These are phyloP conservation scores for Plantago coronopus DNA, from an alignment of 305 asterid species.

Conservation along the genomic window DNA sequence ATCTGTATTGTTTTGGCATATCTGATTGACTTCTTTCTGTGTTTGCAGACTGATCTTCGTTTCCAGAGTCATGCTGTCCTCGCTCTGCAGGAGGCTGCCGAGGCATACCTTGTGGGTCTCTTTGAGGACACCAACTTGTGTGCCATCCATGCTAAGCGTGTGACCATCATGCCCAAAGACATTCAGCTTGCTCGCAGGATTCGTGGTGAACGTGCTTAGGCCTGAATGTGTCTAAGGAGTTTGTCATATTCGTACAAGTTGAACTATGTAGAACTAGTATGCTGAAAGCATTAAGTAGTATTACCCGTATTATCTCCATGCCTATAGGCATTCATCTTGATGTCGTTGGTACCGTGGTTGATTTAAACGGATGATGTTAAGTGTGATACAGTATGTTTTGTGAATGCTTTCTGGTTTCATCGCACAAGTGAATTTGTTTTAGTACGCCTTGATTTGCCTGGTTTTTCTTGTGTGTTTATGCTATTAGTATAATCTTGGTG, in stretches of 20 bases:
- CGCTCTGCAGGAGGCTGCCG: constrained; percentile 90
- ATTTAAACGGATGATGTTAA: constrained; percentile 13
- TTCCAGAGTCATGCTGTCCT: constrained; percentile 92
- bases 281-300: background rate
- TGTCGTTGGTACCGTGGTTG: constrained; percentile 13
- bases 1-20: background rate
- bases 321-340: constrained; percentile 6
- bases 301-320: constrained; percentile 7
- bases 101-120: constrained; percentile 80
- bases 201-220: constrained; percentile 85
- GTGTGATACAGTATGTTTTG: constrained; percentile 18
- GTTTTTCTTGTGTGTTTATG: no score
- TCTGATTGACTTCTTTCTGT: background rate
- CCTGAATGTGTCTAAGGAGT: constrained; percentile 17
- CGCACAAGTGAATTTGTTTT: no score
- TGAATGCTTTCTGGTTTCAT: constrained; percentile 14
- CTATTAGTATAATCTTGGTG: no score
- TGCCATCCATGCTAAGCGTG: constrained; percentile 95
- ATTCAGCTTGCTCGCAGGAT: constrained; percentile 87
- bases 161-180: constrained; percentile 85
- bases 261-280: constrained; percentile 22
- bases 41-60: constrained; percentile 80
- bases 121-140: constrained; percentile 84
- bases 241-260: constrained; percentile 19
- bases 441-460: no score